These are phyloP conservation scores for Blastobotrys elegans DNA, from an alignment of 1,139 yeast genomes.

Conservation along the genomic window DNA sequence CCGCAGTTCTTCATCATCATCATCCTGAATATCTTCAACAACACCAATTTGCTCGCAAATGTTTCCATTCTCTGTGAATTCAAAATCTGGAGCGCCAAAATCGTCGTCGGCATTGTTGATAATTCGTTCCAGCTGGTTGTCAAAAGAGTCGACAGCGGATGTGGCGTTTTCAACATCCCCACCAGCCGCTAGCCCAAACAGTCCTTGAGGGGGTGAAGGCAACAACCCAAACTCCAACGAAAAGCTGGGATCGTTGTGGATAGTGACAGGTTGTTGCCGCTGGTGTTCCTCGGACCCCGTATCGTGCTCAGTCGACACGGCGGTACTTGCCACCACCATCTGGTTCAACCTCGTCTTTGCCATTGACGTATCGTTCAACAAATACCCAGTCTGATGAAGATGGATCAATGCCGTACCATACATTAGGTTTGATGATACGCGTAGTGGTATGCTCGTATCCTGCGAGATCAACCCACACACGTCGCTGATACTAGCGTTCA, in stretches of 20 bases:
- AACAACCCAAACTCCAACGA: conserved; percentile 14
- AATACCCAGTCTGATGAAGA: conserved; percentile 5
- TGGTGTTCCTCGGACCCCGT: neutral
- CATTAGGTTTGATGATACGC: conserved; percentile 13
- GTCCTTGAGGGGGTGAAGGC: conserved; percentile 12
- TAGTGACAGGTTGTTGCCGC: neutral
- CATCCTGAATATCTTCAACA: neutral
- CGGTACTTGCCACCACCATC: neutral
- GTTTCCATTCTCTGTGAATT: conserved; percentile 7
- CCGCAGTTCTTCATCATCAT: neutral
- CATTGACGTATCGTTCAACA: neutral
- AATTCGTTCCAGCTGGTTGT: neutral
- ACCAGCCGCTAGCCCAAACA: neutral
- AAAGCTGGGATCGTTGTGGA: conserved; percentile 12
- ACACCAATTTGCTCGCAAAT: neutral
- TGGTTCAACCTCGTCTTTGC: neutral
- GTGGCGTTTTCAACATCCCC: neutral
- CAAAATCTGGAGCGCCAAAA: conserved; percentile 5
- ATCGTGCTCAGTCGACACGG: neutral
- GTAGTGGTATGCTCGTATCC: conserved; percentile 5
- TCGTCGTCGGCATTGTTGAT: neutral
- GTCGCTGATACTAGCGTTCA: conserved; percentile 2
- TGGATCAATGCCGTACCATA: conserved; percentile 13
- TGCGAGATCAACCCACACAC: conserved; percentile 7
- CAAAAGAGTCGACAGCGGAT: neutral